Conservation (phyloP, 805 yeast genomes). For the Spathaspora girioi region DNA sequence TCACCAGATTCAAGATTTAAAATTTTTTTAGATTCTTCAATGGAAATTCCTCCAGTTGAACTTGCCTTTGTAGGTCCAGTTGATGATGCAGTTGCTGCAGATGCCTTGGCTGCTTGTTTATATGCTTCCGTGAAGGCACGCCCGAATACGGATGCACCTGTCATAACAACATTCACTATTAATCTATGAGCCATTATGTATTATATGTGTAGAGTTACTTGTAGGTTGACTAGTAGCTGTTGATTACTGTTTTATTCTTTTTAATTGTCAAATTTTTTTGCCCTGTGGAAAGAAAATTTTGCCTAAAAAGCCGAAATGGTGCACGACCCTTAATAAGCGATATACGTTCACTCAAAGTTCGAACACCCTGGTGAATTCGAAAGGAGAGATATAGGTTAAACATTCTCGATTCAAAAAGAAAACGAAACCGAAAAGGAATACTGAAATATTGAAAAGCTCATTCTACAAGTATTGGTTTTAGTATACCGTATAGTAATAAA, state of each 20-base stretch:
- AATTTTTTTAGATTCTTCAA: constrained; percentile 90
- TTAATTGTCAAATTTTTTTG: background rate
- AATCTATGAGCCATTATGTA: constrained; percentile 79
- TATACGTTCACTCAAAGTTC: no score
- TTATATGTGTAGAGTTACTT: background rate
- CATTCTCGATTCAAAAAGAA: no score
- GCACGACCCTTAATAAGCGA: background rate
- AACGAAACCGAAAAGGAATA: background rate
- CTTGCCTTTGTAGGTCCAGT: constrained; percentile 41
- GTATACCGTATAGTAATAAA: background rate
- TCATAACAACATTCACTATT: constrained; percentile 80
- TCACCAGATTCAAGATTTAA: constrained; percentile 67
- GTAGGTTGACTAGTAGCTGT: background rate
- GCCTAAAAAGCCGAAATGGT: background rate
- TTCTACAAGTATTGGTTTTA: background rate
- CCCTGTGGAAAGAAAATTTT: no score
- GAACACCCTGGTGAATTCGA: background rate
- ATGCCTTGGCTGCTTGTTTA: constrained; percentile 91
- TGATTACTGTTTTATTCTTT: no score
- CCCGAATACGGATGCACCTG: constrained; percentile 95
- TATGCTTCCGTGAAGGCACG: constrained; percentile 96
- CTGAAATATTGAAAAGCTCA: no score
- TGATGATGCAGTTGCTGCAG: constrained; percentile 57
- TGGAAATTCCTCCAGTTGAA: constrained; percentile 71
- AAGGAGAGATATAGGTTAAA: background rate